A percentile compares a stretch with the other conserved stretches of the same genome.
phyloP scores from a whole-genome alignment of 148 eudicot genomes.

The Chenopodium berlandieri region DNA sequence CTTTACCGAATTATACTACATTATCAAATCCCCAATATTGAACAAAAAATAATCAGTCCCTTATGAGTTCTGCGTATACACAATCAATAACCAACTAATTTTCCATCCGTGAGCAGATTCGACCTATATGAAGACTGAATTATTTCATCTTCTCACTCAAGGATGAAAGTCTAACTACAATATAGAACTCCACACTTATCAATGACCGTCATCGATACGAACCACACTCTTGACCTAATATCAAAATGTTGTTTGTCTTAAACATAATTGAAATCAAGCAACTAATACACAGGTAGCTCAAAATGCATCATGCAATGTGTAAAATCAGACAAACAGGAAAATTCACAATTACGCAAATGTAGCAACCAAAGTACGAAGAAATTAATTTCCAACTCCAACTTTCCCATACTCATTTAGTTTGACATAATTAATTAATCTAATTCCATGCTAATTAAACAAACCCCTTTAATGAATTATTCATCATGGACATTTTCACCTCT shows the following conservation, averaged over 20 bases:
- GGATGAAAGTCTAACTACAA: neutral
- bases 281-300: neutral
- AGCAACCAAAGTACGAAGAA: neutral
- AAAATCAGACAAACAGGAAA: no score
- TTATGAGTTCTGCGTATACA: neutral
- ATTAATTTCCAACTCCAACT: no score
- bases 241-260: neutral
- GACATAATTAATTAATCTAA: no score
- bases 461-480: no score
- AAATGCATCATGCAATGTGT: neutral
- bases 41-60: neutral
- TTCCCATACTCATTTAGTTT: no score
- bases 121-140: neutral
- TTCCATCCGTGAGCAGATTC: neutral
- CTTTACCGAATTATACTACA: neutral
- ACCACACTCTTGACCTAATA: neutral
- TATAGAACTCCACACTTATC: neutral
- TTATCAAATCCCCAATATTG: neutral
- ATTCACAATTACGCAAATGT: neutral
- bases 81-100: neutral
- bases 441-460: no score
- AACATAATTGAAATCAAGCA: neutral
- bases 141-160: neutral
- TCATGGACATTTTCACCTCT: no score
- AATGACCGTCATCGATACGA: neutral